Evolutionary conservation across 1,139 yeast species (phyloP).

Genomic region (Sugiyamaella japonica): DNA sequence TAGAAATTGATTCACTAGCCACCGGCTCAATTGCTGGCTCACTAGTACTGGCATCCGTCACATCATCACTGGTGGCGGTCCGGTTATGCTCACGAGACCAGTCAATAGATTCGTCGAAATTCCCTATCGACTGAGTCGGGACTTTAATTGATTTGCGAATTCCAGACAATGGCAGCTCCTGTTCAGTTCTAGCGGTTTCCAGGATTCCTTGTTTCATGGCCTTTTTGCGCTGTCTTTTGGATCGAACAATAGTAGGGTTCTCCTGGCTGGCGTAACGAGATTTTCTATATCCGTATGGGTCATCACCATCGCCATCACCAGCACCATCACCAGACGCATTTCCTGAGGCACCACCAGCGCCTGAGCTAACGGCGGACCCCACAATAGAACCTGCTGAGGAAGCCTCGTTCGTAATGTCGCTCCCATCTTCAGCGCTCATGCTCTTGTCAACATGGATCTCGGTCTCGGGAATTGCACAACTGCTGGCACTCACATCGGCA

Average conservation of each 20-base stretch:
- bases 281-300: not conserved
- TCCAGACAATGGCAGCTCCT: not conserved
- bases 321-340: not conserved
- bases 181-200: not conserved
- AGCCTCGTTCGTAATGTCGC: not conserved
- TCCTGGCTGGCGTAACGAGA: not conserved
- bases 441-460: not conserved
- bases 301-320: not conserved
- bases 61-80: not conserved
- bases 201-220: not conserved
- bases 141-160: constrained; percentile 6
- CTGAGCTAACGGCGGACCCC: not conserved
- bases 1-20: not conserved
- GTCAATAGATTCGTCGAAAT: constrained; percentile 1
- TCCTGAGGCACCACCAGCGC: not conserved
- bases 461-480: not conserved
- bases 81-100: constrained; percentile 6
- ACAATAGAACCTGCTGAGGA: not conserved
- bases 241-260: not conserved
- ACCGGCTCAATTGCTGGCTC: not conserved
- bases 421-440: not conserved
- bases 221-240: constrained; percentile 5
- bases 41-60: not conserved
- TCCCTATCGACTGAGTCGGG: constrained; percentile 7
- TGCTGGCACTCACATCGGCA: not conserved